phyloP scores from a whole-genome alignment of 2,329 filamentous ascomycete species.

The Mycosphaerelloides madeirae region DNA sequence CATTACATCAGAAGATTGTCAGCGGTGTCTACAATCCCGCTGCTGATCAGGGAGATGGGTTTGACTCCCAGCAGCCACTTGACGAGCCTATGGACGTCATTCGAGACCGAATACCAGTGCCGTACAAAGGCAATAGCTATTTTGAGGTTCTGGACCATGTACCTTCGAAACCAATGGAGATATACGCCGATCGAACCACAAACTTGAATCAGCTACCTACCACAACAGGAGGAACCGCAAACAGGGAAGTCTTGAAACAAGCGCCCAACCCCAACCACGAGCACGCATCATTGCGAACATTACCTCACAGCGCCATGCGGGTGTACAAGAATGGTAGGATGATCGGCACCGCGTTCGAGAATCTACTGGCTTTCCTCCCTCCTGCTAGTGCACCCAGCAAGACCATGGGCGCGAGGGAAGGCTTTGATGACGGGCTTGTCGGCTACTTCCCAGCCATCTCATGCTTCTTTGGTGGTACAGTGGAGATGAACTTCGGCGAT shows the following conservation, averaged over 20 bases:
- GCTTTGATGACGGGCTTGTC: constrained; percentile 88
- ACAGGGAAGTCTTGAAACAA: constrained; percentile 44
- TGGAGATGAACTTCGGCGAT: constrained; percentile 89
- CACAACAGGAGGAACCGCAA: constrained; percentile 34
- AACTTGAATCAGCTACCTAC: constrained; percentile 59
- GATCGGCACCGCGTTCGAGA: constrained; percentile 81
- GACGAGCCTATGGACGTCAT: constrained; percentile 69
- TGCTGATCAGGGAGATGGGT: constrained; percentile 61
- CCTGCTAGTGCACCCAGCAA: constrained; percentile 73
- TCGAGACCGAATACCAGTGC: constrained; percentile 88
- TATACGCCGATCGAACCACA: constrained; percentile 46
- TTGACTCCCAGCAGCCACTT: constrained; percentile 41
- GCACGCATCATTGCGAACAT: constrained; percentile 69
- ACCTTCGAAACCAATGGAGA: constrained; percentile 80
- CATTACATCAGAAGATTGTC: constrained; percentile 82
- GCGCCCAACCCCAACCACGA: constrained; percentile 70
- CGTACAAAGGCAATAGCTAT: constrained; percentile 88
- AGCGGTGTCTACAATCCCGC: constrained; percentile 82
- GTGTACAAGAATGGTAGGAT: constrained; percentile 88
- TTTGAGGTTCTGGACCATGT: constrained; percentile 92
- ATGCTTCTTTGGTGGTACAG: constrained; percentile 84
- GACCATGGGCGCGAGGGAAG: constrained; percentile 69
- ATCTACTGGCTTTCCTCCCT: constrained; percentile 84
- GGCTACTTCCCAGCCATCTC: constrained; percentile 94
- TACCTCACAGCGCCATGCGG: constrained; percentile 80